Evolutionary conservation across 2,329 filamentous ascomycete species (phyloP), one percentile per base, ranked within the genome.

Genomic region (Albifimbria verrucaria): DNA sequence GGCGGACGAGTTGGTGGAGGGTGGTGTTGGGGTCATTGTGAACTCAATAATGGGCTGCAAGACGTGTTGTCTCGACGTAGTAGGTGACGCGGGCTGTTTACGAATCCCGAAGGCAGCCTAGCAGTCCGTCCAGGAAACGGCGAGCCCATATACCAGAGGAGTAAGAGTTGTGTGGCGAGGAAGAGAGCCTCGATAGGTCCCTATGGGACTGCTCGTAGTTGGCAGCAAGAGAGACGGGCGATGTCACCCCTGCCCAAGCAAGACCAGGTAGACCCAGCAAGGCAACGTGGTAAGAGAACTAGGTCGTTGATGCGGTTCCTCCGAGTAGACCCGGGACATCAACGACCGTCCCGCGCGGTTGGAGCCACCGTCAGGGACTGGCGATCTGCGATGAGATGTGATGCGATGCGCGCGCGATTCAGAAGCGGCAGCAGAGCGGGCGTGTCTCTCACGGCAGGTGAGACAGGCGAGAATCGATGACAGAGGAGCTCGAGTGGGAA

Each of bases 11-110:
- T 85, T 87, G 51, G 88, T 39, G 25, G 89, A 92, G 20, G 88
- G 86, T 52, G 90, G 88, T 49, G 89, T 92, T 22, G 88, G 88
- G 55, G 86, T 85, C 88, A 91, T 90, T 56, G 52, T 72, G 66
- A 54, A 51, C 28, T 36, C 28, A 53, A 55, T 36, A 57, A 59
- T 51, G 57, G 57, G 49, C 55, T 57, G 55, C 55, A 56, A 61
- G 57, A 55, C 53, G 50, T 12, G n/a, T 23, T 48, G 50, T 59
- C 61, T 61, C 56, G 52, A 61, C 51, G 54, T 56, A 63, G 49
- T 44, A 65, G 56, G 41, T 51, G 55, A 39, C 32, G 32, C 32
- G 32, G 15, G 15, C 32, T 17, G 18, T 6, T 6, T 39, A n/a
- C 32, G 32, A 39, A 39, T 39, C 32, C 15, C 18, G 4, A 39